Base-by-base conservation (phyloP, 2,329 filamentous ascomycete genomes). In the Cladosporium oxysporum region DNA sequence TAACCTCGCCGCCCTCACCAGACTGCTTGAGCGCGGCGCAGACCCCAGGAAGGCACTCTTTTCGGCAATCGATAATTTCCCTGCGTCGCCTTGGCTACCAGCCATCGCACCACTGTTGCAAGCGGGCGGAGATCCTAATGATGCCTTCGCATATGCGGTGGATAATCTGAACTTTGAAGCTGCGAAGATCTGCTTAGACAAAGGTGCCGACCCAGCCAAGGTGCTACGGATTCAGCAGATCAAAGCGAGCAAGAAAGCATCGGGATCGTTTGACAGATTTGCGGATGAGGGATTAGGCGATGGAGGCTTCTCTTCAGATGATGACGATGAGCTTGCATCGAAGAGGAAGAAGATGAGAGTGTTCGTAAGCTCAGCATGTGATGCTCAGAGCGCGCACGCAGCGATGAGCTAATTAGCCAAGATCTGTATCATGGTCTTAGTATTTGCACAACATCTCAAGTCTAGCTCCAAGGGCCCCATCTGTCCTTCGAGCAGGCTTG, bases 1-100 rank as follows among this genome's bases (percentile, higher is more conserved):
- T 23, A 67, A 69, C 21, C 52, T 67, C 6, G 26, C 61, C 2
- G 63, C 65, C 28, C 37, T 66, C 3, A 5, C 61, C 16, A 59
- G 58, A 37, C 35, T 67, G 16, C 23, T 67, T 23, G 47, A 31
- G 21, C 61, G 67, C 62, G 66, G 66, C 0, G 63, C 66, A 8
- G n/a, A 66, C 50, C 11, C 55, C 47, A 6, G 58, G 3, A 44
- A 16, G 23, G 31, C 57, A n/a, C 23, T 37, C 21, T 12, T 11
- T 26, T 29, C 18, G 14, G 21, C 31, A 18, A 58, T 58, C n/a
- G 16, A 16, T 6, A 3, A 2, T n/a, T 6, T 4, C 29, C 10
- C 35, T n/a, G 18, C 31, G 5, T 7, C 18, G 10, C 59, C 65
- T 16, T 63, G 58, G 21, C n/a, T 65, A n/a, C 62, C 66, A 12